Conservation (phyloP, 306 rosid species). For the Luffa acutangula region DNA sequence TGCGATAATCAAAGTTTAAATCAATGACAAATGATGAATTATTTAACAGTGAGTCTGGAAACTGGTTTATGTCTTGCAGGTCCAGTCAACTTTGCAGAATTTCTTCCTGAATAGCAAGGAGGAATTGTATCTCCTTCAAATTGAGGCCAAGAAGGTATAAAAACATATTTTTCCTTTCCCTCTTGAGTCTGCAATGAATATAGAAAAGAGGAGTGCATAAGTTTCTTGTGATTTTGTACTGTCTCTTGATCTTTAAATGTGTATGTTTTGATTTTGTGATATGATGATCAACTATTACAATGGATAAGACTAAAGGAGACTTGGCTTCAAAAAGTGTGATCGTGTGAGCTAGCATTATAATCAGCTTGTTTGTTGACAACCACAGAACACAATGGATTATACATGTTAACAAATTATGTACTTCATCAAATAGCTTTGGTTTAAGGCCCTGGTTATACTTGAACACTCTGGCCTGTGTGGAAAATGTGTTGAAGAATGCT, state of each 20-base stretch:
- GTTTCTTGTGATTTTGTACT: background rate
- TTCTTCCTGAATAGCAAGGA: conserved; percentile 41
- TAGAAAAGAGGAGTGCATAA: background rate
- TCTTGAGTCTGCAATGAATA: background rate
- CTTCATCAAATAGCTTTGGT: background rate
- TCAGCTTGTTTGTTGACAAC: background rate
- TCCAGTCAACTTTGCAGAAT: conserved; percentile 45
- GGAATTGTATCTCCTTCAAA: conserved; percentile 73
- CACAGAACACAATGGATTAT: background rate
- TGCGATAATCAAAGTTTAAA: background rate
- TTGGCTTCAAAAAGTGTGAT: background rate
- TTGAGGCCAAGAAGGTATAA: conserved; percentile 62
- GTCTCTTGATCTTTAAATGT: background rate
- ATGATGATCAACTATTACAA: background rate
- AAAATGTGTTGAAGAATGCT: background rate
- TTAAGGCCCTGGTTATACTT: background rate
- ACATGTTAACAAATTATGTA: background rate
- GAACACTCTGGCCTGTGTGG: background rate
- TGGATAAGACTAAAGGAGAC: background rate
- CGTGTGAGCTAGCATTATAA: background rate
- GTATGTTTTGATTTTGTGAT: background rate
- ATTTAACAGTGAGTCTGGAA: background rate
- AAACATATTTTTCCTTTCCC: background rate
- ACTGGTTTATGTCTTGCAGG: conserved; percentile 27
- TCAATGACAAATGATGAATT: background rate